phyloP scores from a whole-genome alignment of 441 rosid genomes.

The Gossypium schwendimanii region DNA sequence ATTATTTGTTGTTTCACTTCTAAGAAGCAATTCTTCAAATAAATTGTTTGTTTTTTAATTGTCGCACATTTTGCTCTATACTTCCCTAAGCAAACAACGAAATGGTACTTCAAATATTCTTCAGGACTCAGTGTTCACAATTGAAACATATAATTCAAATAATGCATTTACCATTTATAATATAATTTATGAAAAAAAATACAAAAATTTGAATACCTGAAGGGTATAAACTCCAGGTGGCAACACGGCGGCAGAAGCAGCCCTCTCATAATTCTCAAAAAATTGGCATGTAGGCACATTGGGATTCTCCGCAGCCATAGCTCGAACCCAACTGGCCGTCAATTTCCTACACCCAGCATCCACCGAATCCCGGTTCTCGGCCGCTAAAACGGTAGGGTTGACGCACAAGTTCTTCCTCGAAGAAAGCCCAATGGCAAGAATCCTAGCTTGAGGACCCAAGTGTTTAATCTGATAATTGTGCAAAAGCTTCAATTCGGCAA shows the following conservation, averaged over 20 bases:
- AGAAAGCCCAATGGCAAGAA: conserved; percentile 72
- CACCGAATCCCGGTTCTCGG: conserved; percentile 88
- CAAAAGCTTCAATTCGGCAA: conserved; percentile 69
- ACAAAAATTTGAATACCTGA: conserved; percentile 38
- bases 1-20: background rate
- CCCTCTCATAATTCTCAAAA: conserved; percentile 78
- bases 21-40: background rate
- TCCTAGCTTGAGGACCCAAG: conserved; percentile 62
- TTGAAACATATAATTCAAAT: background rate
- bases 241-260: conserved; percentile 61
- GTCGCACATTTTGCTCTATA: background rate
- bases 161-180: background rate
- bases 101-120: background rate
- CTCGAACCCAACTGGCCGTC: conserved; percentile 89
- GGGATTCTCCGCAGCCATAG: conserved; percentile 64
- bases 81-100: background rate
- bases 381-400: conserved; percentile 57
- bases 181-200: background rate
- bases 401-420: conserved; percentile 90
- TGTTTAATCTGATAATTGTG: conserved; percentile 63
- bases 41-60: background rate
- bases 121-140: background rate
- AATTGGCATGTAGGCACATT: conserved; percentile 69
- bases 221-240: conserved; percentile 93
- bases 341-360: conserved; percentile 87